Conservation (phyloP, 2,329 filamentous ascomycete genomes). For the Colletotrichum sp. region DNA sequence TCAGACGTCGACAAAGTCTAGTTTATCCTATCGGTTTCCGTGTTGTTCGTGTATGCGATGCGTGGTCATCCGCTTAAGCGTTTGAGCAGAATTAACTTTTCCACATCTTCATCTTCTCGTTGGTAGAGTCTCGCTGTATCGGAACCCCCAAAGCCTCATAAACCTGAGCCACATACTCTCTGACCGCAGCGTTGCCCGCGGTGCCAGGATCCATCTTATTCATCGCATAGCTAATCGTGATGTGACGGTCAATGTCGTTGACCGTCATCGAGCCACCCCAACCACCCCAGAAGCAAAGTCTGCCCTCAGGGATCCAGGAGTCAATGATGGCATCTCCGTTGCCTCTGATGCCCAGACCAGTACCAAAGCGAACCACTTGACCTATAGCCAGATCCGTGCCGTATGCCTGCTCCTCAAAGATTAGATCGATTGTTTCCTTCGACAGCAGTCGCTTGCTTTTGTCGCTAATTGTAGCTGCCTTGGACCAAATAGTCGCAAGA, state of each 20-base stretch:
- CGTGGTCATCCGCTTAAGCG: too few relatives aligned
- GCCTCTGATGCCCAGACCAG: slow-evolving; percentile 43
- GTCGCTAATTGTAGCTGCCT: slow-evolving; percentile 23
- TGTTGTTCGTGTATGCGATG: too few relatives aligned
- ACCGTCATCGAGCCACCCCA: slow-evolving; percentile 49
- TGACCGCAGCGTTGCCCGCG: neutral
- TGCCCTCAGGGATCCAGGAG: slow-evolving; percentile 36
- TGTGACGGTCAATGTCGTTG: slow-evolving; percentile 44
- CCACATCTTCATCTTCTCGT: neutral
- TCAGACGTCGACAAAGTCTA: neutral
- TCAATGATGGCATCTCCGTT: slow-evolving; percentile 27
- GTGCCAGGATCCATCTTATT: slow-evolving; percentile 42
- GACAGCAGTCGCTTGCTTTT: slow-evolving; percentile 38
- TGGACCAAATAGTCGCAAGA: slow-evolving; percentile 44
- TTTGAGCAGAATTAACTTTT: neutral
- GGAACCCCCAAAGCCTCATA: slow-evolving; percentile 8
- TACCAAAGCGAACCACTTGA: slow-evolving; percentile 40
- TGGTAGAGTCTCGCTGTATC: neutral
- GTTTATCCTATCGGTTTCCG: neutral
- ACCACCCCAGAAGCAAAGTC: slow-evolving; percentile 44
- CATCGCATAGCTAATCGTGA: slow-evolving; percentile 51
- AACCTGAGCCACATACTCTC: slow-evolving; percentile 1
- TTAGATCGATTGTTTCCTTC: slow-evolving; percentile 43
- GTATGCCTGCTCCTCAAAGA: slow-evolving; percentile 47
- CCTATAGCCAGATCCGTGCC: slow-evolving; percentile 45